Percentiles rank a stretch among this genome's conserved stretches.
These are phyloP conservation scores for Citrus medica DNA, from an alignment of 345 rosid species.

Conservation along the genomic window DNA sequence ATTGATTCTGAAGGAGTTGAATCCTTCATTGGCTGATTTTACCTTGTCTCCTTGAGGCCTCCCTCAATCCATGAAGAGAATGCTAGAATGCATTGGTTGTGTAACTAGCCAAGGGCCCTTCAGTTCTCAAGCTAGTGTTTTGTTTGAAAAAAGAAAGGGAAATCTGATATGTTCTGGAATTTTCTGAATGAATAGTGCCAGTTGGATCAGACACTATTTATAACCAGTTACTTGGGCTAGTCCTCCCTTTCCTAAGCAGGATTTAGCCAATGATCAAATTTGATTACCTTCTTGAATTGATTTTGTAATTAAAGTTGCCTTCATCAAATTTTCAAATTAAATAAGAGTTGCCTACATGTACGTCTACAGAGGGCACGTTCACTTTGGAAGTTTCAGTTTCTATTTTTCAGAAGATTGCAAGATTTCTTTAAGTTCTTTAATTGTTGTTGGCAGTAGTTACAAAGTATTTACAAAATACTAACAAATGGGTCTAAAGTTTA, in stretches of 20 bases:
- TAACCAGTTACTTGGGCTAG: background rate
- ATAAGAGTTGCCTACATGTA: background rate
- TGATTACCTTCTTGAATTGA: background rate
- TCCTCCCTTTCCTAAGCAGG: background rate
- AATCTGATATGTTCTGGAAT: background rate
- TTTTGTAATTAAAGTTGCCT: background rate
- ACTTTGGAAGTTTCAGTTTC: background rate
- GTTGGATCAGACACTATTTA: background rate
- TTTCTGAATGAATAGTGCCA: background rate
- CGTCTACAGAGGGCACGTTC: background rate
- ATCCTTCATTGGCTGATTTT: background rate
- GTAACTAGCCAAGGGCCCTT: background rate
- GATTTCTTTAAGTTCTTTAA: background rate
- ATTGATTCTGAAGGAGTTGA: background rate
- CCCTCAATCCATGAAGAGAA: background rate
- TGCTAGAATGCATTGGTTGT: background rate
- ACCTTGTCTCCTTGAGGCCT: background rate
- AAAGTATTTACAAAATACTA: background rate
- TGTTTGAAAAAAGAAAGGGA: background rate
- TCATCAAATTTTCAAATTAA: too few species aligned
- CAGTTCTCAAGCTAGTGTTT: background rate
- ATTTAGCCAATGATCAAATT: background rate
- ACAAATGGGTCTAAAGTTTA: background rate
- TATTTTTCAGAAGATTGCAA: background rate
- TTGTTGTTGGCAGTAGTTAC: background rate